Evolutionary conservation across 352 stramenopile genomes (phyloP).

Genomic region (Pythium periplocum): DNA sequence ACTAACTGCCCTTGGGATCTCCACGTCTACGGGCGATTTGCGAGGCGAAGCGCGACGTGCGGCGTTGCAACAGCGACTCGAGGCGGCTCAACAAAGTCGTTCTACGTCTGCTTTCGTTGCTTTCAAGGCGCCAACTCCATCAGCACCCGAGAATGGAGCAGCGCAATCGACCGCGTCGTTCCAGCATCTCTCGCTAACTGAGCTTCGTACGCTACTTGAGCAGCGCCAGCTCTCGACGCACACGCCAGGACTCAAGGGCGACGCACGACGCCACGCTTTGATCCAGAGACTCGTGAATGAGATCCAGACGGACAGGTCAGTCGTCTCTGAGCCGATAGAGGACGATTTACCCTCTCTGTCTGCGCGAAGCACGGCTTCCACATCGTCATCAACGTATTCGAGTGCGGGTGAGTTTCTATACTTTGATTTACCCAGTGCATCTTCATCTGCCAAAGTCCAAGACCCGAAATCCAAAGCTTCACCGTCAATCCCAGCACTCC

Average conservation of each 20-base stretch:
- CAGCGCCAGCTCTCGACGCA: slow-evolving; percentile 26
- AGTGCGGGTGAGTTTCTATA: slow-evolving; percentile 37
- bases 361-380: slow-evolving; percentile 7
- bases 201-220: slow-evolving; percentile 34
- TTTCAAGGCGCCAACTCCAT: background rate
- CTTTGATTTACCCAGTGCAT: slow-evolving; percentile 19
- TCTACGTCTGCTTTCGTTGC: background rate
- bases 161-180: background rate
- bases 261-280: slow-evolving; percentile 35
- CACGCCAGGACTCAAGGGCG: slow-evolving; percentile 37
- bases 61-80: slow-evolving; percentile 25
- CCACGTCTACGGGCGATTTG: slow-evolving; percentile 28
- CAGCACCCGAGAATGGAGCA: slow-evolving; percentile 1
- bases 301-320: slow-evolving; percentile 3
- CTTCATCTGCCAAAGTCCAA: background rate
- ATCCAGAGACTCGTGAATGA: slow-evolving; percentile 31
- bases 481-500: background rate
- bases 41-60: slow-evolving; percentile 27
- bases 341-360: slow-evolving; percentile 17
- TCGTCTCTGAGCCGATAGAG: background rate
- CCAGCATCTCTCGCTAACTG: slow-evolving; percentile 19
- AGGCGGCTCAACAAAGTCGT: background rate
- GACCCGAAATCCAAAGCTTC: background rate
- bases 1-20: slow-evolving; percentile 24
- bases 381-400: slow-evolving; percentile 31